A percentile compares a stretch with the other conserved stretches of the same genome.
Evolutionary conservation across 208 protist genomes (phyloP).

Genomic region (Trypanosoma rangeli): DNA sequence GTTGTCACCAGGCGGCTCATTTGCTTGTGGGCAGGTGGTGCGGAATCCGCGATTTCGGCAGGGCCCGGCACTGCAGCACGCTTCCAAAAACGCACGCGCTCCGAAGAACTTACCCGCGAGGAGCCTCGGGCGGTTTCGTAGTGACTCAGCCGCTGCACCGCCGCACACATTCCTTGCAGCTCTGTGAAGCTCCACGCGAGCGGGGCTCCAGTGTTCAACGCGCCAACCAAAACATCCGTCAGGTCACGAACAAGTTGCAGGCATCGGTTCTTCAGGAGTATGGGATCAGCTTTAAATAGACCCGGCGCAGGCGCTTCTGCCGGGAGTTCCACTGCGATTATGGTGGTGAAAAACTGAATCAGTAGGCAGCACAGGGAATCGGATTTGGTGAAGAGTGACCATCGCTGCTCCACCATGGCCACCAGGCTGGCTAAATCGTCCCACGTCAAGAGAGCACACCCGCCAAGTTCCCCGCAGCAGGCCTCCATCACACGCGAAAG

Average conservation of each 20-base stretch:
- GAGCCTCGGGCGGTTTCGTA: constrained; percentile 10
- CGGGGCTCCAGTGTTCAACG: neutral
- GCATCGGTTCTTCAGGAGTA: constrained; percentile 19
- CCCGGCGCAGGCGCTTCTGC: neutral
- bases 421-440: constrained; percentile 46
- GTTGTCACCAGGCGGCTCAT: constrained; percentile 3
- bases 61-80: neutral
- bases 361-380: constrained; percentile 38
- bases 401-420: constrained; percentile 41
- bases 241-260: constrained; percentile 13
- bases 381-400: constrained; percentile 32
- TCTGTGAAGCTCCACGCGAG: constrained; percentile 11
- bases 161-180: constrained; percentile 20
- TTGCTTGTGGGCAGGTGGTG: constrained; percentile 6
- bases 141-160: constrained; percentile 4
- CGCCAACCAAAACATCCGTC: neutral
- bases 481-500: constrained; percentile 69
- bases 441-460: constrained; percentile 23
- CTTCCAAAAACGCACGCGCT: constrained; percentile 16
- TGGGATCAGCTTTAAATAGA: constrained; percentile 15
- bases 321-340: constrained; percentile 26
- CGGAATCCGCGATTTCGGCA: neutral
- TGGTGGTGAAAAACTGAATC: constrained; percentile 51
- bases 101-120: neutral
- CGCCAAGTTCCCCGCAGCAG: constrained; percentile 41